Base-by-base conservation (phyloP, 2,329 filamentous ascomycete species). In the Thyridium curvatum region DNA sequence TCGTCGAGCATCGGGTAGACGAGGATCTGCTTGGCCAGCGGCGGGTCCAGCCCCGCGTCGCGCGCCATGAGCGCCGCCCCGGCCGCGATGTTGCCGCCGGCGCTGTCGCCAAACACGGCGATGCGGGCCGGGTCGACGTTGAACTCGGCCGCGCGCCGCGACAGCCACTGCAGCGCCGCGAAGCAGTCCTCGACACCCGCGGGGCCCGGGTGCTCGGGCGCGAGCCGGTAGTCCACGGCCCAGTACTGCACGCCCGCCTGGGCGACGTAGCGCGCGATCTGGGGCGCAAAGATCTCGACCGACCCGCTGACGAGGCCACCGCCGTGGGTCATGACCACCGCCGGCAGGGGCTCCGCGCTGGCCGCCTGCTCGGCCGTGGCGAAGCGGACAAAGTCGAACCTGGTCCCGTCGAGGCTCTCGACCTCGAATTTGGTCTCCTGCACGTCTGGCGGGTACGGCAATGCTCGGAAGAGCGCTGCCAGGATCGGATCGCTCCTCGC, bases 201-300 rank as follows among this genome's bases (percentile, higher is more conserved):
- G 0, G 71, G 71, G 41, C 68, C 72, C 8, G 58, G 57, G 36
- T 66, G 54, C 43, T 74, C 70, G 0, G 72, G 72, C 2, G 68
- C 68, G 12, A 73, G 58, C 1, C 68, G 55, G 49, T 76, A 76
- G 29, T 68, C 65, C 2, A 72, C 64, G 40, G 67, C 50, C 28
- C 47, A 56, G 32, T 51, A 35, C 40, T 48, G 43, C 3, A 52
- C 40, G 18, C 44, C 47, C 1, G 46, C 40, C 2, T 26, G 33
- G 28, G 37, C 18, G 2, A 46, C 49, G 17, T 46, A 40, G 26
- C 34, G 37, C n/a, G 46, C 45, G 9, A 53, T 44, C 15, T 14
- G 21, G 7, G 37, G 34, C 1, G 35, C 21, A 42, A 50, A 40
- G 31, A 47, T 12, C 9, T 41, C 29, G 9, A 53, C 46, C 2